Conservation (phyloP, 345 rosid genomes). For the Melastoma malabathricum region DNA sequence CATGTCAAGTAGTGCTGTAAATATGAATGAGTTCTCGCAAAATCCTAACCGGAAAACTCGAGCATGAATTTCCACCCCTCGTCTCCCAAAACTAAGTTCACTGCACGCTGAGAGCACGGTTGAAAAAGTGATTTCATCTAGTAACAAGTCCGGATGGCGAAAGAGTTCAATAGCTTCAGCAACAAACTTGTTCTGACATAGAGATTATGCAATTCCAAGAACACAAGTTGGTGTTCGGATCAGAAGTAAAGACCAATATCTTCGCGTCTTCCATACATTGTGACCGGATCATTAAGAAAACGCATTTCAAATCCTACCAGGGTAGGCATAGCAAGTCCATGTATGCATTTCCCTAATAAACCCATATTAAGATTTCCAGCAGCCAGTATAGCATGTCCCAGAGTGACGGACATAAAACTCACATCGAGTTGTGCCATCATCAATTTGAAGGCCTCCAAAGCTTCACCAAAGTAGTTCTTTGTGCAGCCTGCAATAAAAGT, state of each 20-base stretch:
- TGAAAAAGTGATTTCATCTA: conserved; percentile 44
- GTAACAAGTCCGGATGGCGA: conserved; percentile 22
- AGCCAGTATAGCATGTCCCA: conserved; percentile 26
- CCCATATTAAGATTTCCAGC: conserved; percentile 34
- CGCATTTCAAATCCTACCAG: conserved; percentile 21
- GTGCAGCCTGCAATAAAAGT: conserved; percentile 31
- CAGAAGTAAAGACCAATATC: conserved; percentile 27
- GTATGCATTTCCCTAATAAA: conserved; percentile 32
- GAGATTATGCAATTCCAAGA: conserved; percentile 65
- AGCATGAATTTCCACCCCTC: conserved; percentile 45
- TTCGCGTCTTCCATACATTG: conserved; percentile 52
- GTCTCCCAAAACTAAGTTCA: conserved; percentile 30
- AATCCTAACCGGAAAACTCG: conserved; percentile 23
- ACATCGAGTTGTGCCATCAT: conserved; percentile 23
- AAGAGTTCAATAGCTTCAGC: conserved; percentile 36
- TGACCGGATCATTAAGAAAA: conserved; percentile 42
- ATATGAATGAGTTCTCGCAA: conserved; percentile 25
- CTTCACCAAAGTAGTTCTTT: conserved; percentile 17
- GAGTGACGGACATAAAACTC: conserved; percentile 28
- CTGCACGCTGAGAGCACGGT: conserved; percentile 44
- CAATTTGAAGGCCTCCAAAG: conserved; percentile 26
- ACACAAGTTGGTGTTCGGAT: conserved; percentile 35
- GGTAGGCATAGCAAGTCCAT: conserved; percentile 35
- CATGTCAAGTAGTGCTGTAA: conserved; percentile 43
- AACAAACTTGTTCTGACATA: conserved; percentile 47